Base-by-base conservation (phyloP, 164 flowering plant species). In the Litsea cubeba region DNA sequence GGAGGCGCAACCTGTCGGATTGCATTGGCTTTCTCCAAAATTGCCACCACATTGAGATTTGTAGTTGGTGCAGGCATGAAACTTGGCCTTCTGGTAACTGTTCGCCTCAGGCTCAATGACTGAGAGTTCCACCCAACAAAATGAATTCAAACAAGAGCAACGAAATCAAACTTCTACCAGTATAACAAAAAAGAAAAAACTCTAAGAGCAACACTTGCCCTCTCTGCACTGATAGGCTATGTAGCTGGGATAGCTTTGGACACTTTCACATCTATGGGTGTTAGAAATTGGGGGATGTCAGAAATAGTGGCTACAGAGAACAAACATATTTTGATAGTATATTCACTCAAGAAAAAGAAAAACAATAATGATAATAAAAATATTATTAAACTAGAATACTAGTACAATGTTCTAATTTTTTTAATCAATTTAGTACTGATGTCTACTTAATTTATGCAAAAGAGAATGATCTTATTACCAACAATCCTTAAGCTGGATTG, bases 1-100 rank as follows among this genome's bases (percentile, higher is more conserved):
- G 14, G 70, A 68, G 50, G 25, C 7, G 46, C 15, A 76, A 93
- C 97, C 95, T 91, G 94, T 78, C 93, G 97, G 75, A 93, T 95
- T 11, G 95, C 93, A 82, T 80, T 87, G 50, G 97, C 98, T 83
- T 94, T 94, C 84, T 90, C 89, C 82, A 92, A 74, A 75, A 92
- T 89, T 69, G 91, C 94, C 68, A 87, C 83, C 58, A 91, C 90
- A 69, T 88, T 87, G 77, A 74, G 80, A 72, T 84, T 87, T 70
- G 89, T 57, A 20, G 84, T 35, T 12, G 87, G 80, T 22, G 73
- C 79, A 24, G 88, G 46, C 10, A 83, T 23, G 74, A 64, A 26
- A 68, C 71, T 77, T 62, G 88, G 79, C 82, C 76, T 87, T 46
- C 80, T 76, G 15, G 88, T 62, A 20, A 25, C 77, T 15, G 92